Evolutionary conservation across 139 green algal species (phyloP).

Genomic region (Tetradesmus lagerheimii): DNA sequence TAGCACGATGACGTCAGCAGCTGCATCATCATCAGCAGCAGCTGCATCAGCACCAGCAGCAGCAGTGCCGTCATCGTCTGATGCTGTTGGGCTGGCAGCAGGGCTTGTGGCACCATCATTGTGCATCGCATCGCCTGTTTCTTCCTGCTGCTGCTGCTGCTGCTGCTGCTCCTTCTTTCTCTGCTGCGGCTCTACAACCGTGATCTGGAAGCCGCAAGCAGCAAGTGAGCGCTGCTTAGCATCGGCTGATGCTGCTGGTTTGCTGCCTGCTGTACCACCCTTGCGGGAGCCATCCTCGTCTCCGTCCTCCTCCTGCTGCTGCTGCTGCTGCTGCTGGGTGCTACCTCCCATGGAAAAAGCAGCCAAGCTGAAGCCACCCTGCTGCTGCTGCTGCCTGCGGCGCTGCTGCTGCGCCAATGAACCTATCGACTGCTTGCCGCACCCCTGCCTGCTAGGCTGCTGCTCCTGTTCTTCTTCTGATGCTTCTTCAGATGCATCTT

Average conservation of each 20-base stretch:
- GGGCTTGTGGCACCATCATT: not conserved
- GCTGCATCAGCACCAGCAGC: slow-evolving; percentile 4
- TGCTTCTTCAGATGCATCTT: not conserved
- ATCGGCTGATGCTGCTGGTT: not conserved
- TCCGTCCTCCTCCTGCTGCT: not conserved
- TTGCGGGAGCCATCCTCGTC: not conserved
- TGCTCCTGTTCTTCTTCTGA: not conserved
- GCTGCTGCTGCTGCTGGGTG: not conserved
- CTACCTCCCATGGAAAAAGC: not conserved
- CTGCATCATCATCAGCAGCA: not conserved
- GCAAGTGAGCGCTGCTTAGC: not conserved
- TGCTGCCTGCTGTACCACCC: not conserved
- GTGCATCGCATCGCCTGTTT: not conserved
- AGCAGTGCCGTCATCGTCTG: not conserved
- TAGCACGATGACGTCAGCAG: not conserved
- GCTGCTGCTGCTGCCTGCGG: slow-evolving; percentile 17
- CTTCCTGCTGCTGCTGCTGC: not conserved
- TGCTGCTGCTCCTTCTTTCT: slow-evolving; percentile 12
- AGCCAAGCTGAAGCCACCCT: not conserved
- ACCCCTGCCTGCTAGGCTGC: not conserved
- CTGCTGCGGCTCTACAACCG: not conserved
- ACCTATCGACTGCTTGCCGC: not conserved
- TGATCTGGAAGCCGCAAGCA: not conserved
- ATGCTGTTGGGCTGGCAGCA: not conserved
- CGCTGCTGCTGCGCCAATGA: not conserved